Percentiles rank a stretch among this genome's conserved stretches.
phyloP scores from a whole-genome alignment of 768 basidiomycete species.

The Myochromella boudieri region DNA sequence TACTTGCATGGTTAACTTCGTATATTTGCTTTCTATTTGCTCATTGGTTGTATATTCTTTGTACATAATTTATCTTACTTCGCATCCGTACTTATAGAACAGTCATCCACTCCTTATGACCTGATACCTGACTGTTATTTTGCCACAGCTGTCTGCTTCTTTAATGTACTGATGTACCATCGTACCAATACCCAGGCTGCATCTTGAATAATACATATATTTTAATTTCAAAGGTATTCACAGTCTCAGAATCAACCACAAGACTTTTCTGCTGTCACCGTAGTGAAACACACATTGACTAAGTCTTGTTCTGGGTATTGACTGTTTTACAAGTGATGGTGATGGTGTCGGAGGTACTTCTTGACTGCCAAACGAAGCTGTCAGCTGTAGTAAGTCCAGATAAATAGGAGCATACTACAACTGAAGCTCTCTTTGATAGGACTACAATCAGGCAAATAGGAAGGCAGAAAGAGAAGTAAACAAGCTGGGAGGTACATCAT shows the following conservation, averaged over 20 bases:
- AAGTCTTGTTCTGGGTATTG: conserved; percentile 16
- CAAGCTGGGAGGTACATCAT: conserved; percentile 10
- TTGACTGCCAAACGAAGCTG: conserved; percentile 20
- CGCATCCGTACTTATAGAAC: too few relatives aligned
- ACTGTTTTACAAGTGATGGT: conserved; percentile 8
- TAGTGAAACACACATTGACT: conserved; percentile 14
- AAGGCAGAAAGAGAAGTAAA: conserved; percentile 28
- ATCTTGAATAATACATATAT: not conserved
- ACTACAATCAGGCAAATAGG: conserved; percentile 35
- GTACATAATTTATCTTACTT: too few relatives aligned
- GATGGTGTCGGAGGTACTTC: conserved; percentile 21
- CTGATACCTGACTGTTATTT: not conserved
- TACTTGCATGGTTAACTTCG: too few relatives aligned
- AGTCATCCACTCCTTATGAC: conserved; percentile 3
- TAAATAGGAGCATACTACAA: conserved; percentile 13
- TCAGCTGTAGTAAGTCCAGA: not conserved
- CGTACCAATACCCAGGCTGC: not conserved
- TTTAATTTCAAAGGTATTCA: conserved; percentile 15
- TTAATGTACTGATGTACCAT: not conserved
- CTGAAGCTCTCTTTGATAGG: conserved; percentile 38
- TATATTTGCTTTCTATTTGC: too few relatives aligned
- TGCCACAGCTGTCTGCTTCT: not conserved
- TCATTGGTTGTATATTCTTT: too few relatives aligned
- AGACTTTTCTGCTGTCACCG: conserved; percentile 21
- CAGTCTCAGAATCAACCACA: conserved; percentile 20